phyloP scores from a whole-genome alignment of 352 stramenopile species.

The Globisporangium middletonii region DNA sequence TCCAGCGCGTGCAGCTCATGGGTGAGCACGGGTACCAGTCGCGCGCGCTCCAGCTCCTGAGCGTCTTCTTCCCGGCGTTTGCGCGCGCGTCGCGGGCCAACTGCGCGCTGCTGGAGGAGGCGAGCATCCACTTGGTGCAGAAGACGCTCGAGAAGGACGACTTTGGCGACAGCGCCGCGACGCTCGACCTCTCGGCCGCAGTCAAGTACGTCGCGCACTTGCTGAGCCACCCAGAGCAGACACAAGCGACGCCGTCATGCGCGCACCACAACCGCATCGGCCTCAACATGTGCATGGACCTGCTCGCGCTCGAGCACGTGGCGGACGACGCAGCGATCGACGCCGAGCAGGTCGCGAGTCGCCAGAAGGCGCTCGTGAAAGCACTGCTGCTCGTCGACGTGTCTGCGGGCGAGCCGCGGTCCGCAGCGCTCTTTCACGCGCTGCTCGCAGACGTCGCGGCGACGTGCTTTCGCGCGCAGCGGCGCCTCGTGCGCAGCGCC shows the following conservation, averaged over 20 bases:
- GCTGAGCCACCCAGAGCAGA: constrained; percentile 37
- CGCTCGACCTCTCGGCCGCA: constrained; percentile 41
- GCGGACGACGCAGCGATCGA: constrained; percentile 13
- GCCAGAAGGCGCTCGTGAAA: constrained; percentile 54
- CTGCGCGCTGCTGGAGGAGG: constrained; percentile 60
- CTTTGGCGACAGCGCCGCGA: constrained; percentile 26
- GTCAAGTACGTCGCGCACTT: constrained; percentile 61
- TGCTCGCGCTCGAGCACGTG: constrained; percentile 61
- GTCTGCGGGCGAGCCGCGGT: constrained; percentile 39
- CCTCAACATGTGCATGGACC: constrained; percentile 63
- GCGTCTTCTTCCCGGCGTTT: constrained; percentile 72
- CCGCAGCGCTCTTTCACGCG: constrained; percentile 41
- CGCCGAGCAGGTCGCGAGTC: constrained; percentile 17
- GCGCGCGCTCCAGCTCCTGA: constrained; percentile 59
- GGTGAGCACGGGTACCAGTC: constrained; percentile 59
- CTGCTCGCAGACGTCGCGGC: constrained; percentile 40
- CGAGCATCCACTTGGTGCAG: constrained; percentile 52
- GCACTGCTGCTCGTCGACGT: constrained; percentile 46
- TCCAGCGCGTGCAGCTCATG: constrained; percentile 46
- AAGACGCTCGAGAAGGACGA: constrained; percentile 50
- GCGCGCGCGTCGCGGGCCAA: constrained; percentile 43
- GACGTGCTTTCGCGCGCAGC: constrained; percentile 36
- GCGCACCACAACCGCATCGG: constrained; percentile 71
- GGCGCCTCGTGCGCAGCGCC: constrained; percentile 33
- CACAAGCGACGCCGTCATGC: constrained; percentile 20